phyloP scores from a whole-genome alignment of 805 yeast genomes.

The Metschnikowia noctiluminum region DNA sequence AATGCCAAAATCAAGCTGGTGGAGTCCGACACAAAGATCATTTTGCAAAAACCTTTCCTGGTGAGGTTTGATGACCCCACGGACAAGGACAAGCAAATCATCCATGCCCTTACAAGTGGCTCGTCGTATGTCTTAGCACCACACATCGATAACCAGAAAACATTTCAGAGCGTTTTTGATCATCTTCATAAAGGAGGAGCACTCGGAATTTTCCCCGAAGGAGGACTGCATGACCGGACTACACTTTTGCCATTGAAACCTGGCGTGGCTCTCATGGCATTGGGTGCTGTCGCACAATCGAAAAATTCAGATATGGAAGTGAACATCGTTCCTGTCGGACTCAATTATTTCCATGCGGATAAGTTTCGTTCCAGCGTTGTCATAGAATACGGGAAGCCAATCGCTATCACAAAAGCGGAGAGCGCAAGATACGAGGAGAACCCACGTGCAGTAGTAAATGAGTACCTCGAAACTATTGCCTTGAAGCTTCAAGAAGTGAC shows the following conservation, averaged over 20 bases:
- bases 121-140: constrained; percentile 35
- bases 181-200: constrained; percentile 33
- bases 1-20: constrained; percentile 29
- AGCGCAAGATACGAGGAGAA: constrained; percentile 28
- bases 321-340: constrained; percentile 38
- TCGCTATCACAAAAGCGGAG: constrained; percentile 28
- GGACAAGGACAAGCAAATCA: constrained; percentile 14
- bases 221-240: constrained; percentile 43
- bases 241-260: constrained; percentile 42
- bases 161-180: constrained; percentile 36
- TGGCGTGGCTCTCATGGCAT: constrained; percentile 45
- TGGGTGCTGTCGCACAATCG: constrained; percentile 37
- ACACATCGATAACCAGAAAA: constrained; percentile 35
- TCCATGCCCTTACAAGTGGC: constrained; percentile 23
- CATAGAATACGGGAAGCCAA: constrained; percentile 41
- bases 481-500: constrained; percentile 37
- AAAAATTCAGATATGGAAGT: constrained; percentile 21
- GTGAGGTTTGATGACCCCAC: constrained; percentile 13
- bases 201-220: constrained; percentile 43
- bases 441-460: constrained; percentile 25
- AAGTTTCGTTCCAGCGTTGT: constrained; percentile 41
- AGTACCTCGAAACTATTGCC: constrained; percentile 28
- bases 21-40: constrained; percentile 29
- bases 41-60: constrained; percentile 25
- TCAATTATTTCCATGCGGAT: constrained; percentile 42